phyloP scores from a whole-genome alignment of 306 rosid genomes.

The Lathyrus oleraceus region DNA sequence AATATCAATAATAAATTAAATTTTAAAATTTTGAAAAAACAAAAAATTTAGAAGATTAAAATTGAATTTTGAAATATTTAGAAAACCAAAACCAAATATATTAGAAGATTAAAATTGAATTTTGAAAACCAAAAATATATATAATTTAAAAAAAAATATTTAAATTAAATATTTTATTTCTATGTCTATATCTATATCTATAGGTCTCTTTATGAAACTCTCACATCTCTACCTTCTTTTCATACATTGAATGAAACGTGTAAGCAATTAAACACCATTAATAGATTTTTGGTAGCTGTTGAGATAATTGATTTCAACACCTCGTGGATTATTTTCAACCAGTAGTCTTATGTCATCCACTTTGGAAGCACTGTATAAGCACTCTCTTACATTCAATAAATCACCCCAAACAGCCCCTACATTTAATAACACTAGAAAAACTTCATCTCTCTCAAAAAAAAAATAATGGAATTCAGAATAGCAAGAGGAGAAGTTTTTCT shows the following conservation, averaged over 20 bases:
- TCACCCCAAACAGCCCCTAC: background rate
- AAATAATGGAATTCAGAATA: conserved; percentile 35
- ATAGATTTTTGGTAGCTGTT: conserved; percentile 35
- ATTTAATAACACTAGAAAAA: background rate
- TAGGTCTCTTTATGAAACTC: background rate
- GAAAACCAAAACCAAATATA: no score
- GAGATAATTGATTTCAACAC: conserved; percentile 14
- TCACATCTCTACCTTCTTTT: background rate
- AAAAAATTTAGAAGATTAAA: no score
- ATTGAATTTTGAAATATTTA: no score
- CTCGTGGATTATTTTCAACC: background rate
- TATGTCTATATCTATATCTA: no score
- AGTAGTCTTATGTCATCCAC: background rate
- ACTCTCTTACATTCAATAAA: background rate
- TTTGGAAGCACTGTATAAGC: background rate
- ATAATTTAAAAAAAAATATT: no score
- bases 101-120: no score
- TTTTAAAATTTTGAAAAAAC: no score
- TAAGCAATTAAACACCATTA: conserved; percentile 1
- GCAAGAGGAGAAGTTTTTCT: conserved; percentile 45
- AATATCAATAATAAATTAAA: no score
- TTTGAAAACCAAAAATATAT: no score
- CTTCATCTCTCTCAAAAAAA: background rate
- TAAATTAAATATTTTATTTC: no score
- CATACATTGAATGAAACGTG: background rate